Conservation (phyloP, 192 early-diverging fungal species). For the Rhizophagus prolifer region DNA sequence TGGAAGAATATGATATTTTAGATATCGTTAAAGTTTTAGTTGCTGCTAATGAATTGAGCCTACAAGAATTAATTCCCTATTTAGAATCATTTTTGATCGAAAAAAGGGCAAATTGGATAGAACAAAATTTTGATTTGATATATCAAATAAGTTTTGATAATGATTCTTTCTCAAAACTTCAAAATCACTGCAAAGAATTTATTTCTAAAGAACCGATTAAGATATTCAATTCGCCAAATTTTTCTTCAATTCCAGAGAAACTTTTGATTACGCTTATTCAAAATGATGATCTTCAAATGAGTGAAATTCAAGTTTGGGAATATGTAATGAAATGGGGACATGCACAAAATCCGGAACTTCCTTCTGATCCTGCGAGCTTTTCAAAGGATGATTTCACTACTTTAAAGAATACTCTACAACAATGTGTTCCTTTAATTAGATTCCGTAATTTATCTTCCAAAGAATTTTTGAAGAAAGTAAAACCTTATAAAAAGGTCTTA, state of each 20-base stretch:
- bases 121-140: not conserved
- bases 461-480: not conserved
- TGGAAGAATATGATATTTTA: not conserved
- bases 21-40: not conserved
- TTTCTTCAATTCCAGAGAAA: not conserved
- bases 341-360: not conserved
- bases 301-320: conserved; percentile 2
- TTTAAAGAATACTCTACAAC: not conserved
- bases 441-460: not conserved
- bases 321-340: conserved; percentile 4
- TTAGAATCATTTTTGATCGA: not conserved
- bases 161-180: not conserved
- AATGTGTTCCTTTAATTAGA: conserved; percentile 1
- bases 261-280: not conserved
- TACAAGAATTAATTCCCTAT: not conserved
- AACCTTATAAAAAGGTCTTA: not conserved
- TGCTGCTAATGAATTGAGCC: not conserved
- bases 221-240: conserved; percentile 1
- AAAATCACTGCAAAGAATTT: not conserved
- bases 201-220: not conserved
- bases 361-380: not conserved
- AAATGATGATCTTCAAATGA: conserved; percentile 3
- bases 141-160: not conserved
- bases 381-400: not conserved
- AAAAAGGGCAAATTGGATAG: not conserved